phyloP scores from a whole-genome alignment of 352 stramenopile genomes.

The Pythium rishiriense region DNA sequence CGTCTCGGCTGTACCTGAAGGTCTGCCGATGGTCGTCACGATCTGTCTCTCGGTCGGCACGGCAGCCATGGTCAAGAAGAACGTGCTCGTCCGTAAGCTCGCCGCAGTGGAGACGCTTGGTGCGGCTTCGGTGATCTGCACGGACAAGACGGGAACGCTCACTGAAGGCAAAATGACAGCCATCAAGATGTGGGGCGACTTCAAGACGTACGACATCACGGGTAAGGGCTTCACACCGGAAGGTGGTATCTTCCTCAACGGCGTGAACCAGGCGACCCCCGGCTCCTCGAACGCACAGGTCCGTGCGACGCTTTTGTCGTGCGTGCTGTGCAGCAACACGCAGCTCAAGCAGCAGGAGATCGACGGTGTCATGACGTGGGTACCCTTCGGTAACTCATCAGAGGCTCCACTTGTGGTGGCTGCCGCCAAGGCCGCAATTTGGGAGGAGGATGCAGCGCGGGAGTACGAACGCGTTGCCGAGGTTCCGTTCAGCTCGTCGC shows the following conservation, averaged over 20 bases:
- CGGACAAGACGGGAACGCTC: slow-evolving; percentile 95
- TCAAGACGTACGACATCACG: slow-evolving; percentile 64
- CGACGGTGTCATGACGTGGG: slow-evolving; percentile 46
- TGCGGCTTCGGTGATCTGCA: slow-evolving; percentile 91
- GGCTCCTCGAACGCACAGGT: slow-evolving; percentile 52
- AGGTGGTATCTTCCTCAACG: slow-evolving; percentile 49
- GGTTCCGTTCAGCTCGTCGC: slow-evolving; percentile 94
- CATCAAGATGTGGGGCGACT: slow-evolving; percentile 76
- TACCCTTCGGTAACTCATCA: slow-evolving; percentile 68
- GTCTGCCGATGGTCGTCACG: slow-evolving; percentile 80
- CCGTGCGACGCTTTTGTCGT: slow-evolving; percentile 53
- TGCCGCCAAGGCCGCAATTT: slow-evolving; percentile 67
- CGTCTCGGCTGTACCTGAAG: slow-evolving; percentile 75
- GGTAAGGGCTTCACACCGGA: slow-evolving; percentile 64
- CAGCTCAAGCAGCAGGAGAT: slow-evolving; percentile 60
- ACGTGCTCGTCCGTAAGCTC: slow-evolving; percentile 86
- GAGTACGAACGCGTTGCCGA: slow-evolving; percentile 83
- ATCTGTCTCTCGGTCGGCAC: slow-evolving; percentile 76
- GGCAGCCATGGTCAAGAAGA: slow-evolving; percentile 71
- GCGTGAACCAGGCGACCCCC: slow-evolving; percentile 38
- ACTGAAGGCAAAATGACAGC: slow-evolving; percentile 89
- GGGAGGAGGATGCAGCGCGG: slow-evolving; percentile 45
- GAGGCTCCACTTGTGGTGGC: slow-evolving; percentile 72
- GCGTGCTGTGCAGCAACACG: slow-evolving; percentile 78
- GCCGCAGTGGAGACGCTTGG: slow-evolving; percentile 83